A percentile compares a stretch with the other conserved stretches of the same genome.
phyloP scores from a whole-genome alignment of 495 filamentous ascomycete species.

The Talaromyces wortmannii region DNA sequence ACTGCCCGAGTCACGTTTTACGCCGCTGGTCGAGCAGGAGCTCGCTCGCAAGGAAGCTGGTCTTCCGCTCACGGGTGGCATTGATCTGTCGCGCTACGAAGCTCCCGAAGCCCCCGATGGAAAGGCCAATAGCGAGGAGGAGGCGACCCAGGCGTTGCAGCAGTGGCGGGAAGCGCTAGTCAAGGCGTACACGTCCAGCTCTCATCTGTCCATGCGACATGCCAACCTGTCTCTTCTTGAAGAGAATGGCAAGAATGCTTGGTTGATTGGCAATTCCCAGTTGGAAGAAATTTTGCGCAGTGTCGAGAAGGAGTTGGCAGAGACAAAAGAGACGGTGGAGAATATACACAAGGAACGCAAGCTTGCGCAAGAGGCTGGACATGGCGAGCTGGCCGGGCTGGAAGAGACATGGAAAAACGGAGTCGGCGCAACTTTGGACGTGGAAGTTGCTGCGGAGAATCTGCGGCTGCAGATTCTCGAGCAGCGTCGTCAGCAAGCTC shows the following conservation, averaged over 20 bases:
- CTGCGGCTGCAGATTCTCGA: slow-evolving; percentile 58
- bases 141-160: slow-evolving; percentile 20
- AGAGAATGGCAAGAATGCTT: slow-evolving; percentile 78
- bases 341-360: slow-evolving; percentile 63
- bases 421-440: slow-evolving; percentile 64
- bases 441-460: slow-evolving; percentile 66
- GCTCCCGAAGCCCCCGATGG: slow-evolving; percentile 39
- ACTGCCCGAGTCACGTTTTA: slow-evolving; percentile 38
- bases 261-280: slow-evolving; percentile 78
- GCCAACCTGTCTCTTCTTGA: slow-evolving; percentile 71
- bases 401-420: slow-evolving; percentile 71
- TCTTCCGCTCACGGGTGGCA: slow-evolving; percentile 46
- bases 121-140: slow-evolving; percentile 17
- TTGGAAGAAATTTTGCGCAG: slow-evolving; percentile 62
- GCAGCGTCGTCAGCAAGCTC: slow-evolving; percentile 34
- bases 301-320: slow-evolving; percentile 74
- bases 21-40: slow-evolving; percentile 56
- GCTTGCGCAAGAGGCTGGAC: slow-evolving; percentile 58
- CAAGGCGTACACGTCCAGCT: slow-evolving; percentile 54
- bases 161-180: slow-evolving; percentile 31
- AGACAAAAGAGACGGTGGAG: slow-evolving; percentile 57
- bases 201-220: slow-evolving; percentile 59
- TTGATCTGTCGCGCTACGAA: slow-evolving; percentile 83
- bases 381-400: slow-evolving; percentile 58
- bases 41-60: slow-evolving; percentile 50